Evolutionary conservation across 768 basidiomycete species (phyloP).

Genomic region (Mrakia blollopis): DNA sequence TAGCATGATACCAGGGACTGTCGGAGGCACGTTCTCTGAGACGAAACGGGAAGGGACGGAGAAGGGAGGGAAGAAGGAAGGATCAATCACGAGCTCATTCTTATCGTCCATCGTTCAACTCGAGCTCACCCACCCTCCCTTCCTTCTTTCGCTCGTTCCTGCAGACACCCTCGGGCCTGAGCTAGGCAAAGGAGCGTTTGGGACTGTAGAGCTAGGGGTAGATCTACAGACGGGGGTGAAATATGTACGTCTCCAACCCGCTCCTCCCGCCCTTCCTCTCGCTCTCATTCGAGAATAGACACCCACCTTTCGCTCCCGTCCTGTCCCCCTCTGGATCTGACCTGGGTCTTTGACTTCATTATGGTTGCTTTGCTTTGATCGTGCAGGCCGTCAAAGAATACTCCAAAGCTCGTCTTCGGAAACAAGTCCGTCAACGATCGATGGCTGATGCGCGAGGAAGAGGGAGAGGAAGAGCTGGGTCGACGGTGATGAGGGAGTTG

Average conservation of each 20-base stretch:
- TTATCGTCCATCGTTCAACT: neutral
- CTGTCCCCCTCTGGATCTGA: no score
- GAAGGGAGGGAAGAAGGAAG: neutral
- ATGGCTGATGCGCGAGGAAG: neutral
- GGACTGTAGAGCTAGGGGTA: constrained; percentile 43
- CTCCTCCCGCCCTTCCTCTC: neutral
- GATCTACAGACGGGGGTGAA: constrained; percentile 43
- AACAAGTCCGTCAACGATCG: constrained; percentile 34
- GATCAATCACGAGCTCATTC: neutral
- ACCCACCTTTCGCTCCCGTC: no score
- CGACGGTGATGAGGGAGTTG: constrained; percentile 11
- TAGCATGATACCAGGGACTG: no score
- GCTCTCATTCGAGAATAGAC: no score
- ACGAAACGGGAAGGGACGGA: no score
- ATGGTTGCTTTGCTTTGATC: no score
- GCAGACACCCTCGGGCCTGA: constrained; percentile 37
- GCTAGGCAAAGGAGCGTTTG: constrained; percentile 44
- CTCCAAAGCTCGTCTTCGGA: constrained; percentile 43
- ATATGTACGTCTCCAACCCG: constrained; percentile 34
- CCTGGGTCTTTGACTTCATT: no score
- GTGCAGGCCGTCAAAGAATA: constrained; percentile 46
- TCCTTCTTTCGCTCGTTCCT: neutral
- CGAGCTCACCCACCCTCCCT: neutral
- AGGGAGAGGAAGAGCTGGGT: neutral
- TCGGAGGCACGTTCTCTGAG: no score